Base-by-base conservation (phyloP, 225 moss, liverwort and hornwort genomes). In the Marchantia polymorpha region DNA sequence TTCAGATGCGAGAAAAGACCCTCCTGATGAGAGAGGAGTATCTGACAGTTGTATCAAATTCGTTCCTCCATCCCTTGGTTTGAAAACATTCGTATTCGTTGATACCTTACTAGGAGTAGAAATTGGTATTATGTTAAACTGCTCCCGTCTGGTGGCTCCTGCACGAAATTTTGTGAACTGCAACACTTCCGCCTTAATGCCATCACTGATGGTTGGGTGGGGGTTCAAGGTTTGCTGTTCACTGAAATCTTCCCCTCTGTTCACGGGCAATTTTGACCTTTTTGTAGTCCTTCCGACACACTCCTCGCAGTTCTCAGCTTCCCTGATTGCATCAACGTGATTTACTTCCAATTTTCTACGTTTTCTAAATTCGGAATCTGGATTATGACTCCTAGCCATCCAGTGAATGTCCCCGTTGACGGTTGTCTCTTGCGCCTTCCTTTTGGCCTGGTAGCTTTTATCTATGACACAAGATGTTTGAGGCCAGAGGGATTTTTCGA, bases 391-490 rank as follows among this genome's bases (percentile, higher is more conserved):
- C 10, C 9, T 31, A 22, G 39, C 16, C 29, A 58, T 19, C 59
- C 12, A 8, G 16, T 75, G 16, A 53, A 8, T 59, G 11, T 75
- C 75, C 20, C 39, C 7, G 55, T 8, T 10, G 53, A 39, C 12
- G 27, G 17, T 59, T 31, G 19, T 59, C 39, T 75, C 10, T 75
- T 75, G 75, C 39, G 75, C 75, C 59, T 59, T 75, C 59, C 75
- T 58, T 39, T 75, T 75, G 75, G 75, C 75, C 11, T 59, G 10
- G 58, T 75, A 56, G 56, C 39, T 59, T 12, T 56, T 75, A 74
- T 55, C 58, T 74, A 74, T 74, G 20, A 25, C 75, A 75, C 75
- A 31, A 30, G 75, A 58, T 59, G 75, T 75, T 75, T 59, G 30
- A 59, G 30, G 31, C 39, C 31, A 8, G 8, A 31, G 17, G 8